A percentile compares a stretch with the other conserved stretches of the same genome.
phyloP scores from a whole-genome alignment of 352 stramenopile species.

The Phytophthora pistaciae region DNA sequence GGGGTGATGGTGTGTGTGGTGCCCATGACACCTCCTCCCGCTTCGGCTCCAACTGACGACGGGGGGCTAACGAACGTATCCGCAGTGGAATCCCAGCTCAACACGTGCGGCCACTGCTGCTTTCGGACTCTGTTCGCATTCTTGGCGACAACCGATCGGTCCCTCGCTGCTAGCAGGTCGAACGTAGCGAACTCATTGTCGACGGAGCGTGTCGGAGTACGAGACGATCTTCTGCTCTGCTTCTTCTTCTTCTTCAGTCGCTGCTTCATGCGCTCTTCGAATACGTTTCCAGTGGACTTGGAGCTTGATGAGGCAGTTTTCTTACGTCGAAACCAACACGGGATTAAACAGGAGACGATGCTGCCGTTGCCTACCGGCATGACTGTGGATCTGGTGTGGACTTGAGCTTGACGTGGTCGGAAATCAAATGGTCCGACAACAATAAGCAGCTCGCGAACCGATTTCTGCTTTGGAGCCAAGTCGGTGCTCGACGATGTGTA shows the following conservation, averaged over 20 bases:
- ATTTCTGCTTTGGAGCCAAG: conserved; percentile 5
- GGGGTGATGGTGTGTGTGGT: conserved; percentile 7
- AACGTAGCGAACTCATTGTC: conserved; percentile 13
- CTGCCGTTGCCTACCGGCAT: conserved; percentile 16
- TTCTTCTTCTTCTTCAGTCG: conserved; percentile 30
- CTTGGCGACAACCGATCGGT: conserved; percentile 11
- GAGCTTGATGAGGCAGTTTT: conserved; percentile 4
- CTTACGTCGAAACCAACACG: conserved; percentile 19
- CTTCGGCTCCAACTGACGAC: conserved; percentile 17
- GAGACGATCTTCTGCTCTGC: conserved; percentile 8
- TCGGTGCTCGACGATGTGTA: conserved; percentile 11
- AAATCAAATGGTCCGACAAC: conserved; percentile 7
- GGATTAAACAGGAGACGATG: conserved; percentile 12
- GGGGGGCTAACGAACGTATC: conserved; percentile 26
- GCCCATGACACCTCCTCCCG: conserved; percentile 14
- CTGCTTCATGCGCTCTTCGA: conserved; percentile 21
- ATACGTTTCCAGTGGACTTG: conserved; percentile 21
- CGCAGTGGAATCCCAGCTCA: conserved; percentile 24
- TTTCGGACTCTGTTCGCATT: background rate
- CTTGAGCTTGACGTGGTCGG: conserved; percentile 9
- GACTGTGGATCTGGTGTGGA: conserved; percentile 1
- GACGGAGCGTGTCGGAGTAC: background rate
- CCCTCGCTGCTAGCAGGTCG: conserved; percentile 12
- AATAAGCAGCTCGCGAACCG: conserved; percentile 9
- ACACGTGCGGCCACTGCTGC: background rate